These are phyloP conservation scores for Albatrellus ellisii DNA, from an alignment of 768 basidiomycete genomes.

Conservation along the genomic window DNA sequence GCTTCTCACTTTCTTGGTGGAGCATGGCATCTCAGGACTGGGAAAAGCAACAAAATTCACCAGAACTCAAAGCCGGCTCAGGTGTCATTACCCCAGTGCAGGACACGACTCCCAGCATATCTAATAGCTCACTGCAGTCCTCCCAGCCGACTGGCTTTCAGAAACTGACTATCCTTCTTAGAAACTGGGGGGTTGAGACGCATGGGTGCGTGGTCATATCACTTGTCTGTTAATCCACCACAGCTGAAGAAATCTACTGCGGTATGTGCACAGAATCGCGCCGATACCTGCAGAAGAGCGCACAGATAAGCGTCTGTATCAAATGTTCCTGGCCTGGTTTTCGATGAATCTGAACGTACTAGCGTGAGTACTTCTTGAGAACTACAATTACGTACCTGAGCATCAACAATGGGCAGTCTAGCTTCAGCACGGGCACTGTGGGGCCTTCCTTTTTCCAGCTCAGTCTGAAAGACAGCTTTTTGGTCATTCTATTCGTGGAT, in stretches of 20 bases:
- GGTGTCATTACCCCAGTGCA: too few relatives aligned
- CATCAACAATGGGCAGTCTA: constrained; percentile 9
- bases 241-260: neutral
- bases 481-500: constrained; percentile 30
- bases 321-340: constrained; percentile 64
- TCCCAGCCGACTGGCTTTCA: constrained; percentile 1
- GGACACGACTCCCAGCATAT: too few relatives aligned
- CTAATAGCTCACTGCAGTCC: too few relatives aligned
- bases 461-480: constrained; percentile 28
- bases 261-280: constrained; percentile 29
- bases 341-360: constrained; percentile 57
- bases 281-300: constrained; percentile 39
- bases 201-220: constrained; percentile 21
- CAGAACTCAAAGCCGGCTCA: too few relatives aligned
- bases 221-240: neutral
- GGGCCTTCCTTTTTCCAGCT: constrained; percentile 39
- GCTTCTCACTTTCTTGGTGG: too few relatives aligned
- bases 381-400: neutral
- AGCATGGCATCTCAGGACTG: too few relatives aligned
- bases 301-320: constrained; percentile 43
- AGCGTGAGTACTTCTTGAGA: constrained; percentile 23
- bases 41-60: too few relatives aligned
- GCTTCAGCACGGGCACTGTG: constrained; percentile 35
- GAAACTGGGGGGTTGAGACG: constrained; percentile 27
- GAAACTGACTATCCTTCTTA: constrained; percentile 18